Evolutionary conservation across 139 green algal species (phyloP).

Genomic region (Medakamo hakoo): DNA sequence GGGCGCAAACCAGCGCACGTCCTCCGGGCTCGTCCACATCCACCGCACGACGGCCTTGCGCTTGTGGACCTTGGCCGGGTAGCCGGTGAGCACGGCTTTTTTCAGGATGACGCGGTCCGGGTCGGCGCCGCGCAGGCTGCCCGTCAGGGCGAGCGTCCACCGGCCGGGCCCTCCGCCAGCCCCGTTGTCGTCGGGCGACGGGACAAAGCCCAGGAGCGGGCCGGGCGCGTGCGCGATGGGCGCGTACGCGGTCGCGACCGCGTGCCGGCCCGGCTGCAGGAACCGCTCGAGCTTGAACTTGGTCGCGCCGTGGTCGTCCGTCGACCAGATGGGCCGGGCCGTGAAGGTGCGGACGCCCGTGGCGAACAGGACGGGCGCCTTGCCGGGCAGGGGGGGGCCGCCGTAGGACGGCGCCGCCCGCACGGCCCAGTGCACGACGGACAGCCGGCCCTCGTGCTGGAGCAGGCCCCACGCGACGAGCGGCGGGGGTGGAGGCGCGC

Average conservation of each 20-base stretch:
- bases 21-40: conserved; percentile 92
- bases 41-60: conserved; percentile 70
- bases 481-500: too few species aligned
- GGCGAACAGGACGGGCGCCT: conserved; percentile 69
- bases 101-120: conserved; percentile 81
- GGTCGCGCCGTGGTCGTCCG: conserved; percentile 53
- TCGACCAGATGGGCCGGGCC: conserved; percentile 45
- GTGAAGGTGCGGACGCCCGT: conserved; percentile 39
- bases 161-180: neutral
- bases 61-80: conserved; percentile 79
- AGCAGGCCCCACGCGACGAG: conserved; percentile 61
- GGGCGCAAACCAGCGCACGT: conserved; percentile 83
- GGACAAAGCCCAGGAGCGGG: conserved; percentile 69
- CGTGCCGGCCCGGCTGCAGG: conserved; percentile 42
- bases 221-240: conserved; percentile 72
- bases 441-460: conserved; percentile 83
- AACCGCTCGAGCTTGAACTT: conserved; percentile 93
- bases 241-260: conserved; percentile 57
- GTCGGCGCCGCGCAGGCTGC: conserved; percentile 47
- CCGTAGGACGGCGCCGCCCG: conserved; percentile 40
- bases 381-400: conserved; percentile 50
- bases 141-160: conserved; percentile 16
- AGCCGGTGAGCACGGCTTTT: conserved; percentile 69
- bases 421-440: conserved; percentile 65
- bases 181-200: conserved; percentile 24